Percentiles rank a stretch among this genome's conserved stretches.
These are phyloP conservation scores for Acanthamoeba culbertsoni DNA, from an alignment of 208 protist species.

Conservation along the genomic window DNA sequence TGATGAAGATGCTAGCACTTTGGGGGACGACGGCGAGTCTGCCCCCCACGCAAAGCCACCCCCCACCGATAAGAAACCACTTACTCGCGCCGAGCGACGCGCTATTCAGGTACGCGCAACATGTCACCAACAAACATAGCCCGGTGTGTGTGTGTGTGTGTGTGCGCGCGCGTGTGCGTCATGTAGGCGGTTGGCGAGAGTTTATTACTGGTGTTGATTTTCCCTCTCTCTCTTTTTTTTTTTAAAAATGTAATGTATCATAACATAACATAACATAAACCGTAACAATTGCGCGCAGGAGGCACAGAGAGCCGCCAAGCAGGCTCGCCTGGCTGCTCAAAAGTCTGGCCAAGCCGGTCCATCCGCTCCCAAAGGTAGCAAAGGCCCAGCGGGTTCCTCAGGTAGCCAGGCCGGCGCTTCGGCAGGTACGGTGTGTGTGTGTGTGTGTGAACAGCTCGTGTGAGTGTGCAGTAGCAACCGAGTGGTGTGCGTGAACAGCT, in stretches of 20 bases:
- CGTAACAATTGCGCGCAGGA: not conserved
- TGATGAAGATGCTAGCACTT: not conserved
- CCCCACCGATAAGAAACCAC: not conserved
- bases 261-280: not conserved
- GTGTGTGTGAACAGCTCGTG: too few relatives aligned
- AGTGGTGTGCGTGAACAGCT: too few relatives aligned
- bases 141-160: too few relatives aligned
- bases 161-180: too few relatives aligned
- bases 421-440: too few relatives aligned
- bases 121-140: too few relatives aligned
- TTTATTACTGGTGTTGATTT: too few relatives aligned
- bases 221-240: not conserved
- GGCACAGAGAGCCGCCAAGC: not conserved
- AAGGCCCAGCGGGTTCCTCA: not conserved
- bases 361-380: not conserved
- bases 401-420: not conserved
- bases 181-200: too few relatives aligned
- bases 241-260: not conserved
- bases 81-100: not conserved
- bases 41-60: not conserved
- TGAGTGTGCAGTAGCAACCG: too few relatives aligned
- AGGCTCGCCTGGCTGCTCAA: not conserved
- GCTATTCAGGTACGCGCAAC: slow-evolving; percentile 17
- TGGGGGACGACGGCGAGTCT: not conserved
- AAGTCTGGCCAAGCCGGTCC: not conserved